A percentile compares a stretch with the other conserved stretches of the same genome.
Evolutionary conservation across 345 rosid genomes (phyloP).

Genomic region (Pistacia atlantica): DNA sequence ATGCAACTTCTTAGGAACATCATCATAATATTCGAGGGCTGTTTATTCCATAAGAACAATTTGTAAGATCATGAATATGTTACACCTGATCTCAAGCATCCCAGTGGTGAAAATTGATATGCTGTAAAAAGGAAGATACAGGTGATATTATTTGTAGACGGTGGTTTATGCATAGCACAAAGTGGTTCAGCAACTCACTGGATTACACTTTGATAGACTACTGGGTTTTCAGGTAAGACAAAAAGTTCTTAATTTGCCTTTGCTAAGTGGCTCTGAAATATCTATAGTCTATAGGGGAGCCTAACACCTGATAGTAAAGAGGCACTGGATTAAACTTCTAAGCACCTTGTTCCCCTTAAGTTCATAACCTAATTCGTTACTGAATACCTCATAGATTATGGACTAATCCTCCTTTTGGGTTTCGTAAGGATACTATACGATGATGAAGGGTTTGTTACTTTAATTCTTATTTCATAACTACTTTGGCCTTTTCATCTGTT

Average conservation of each 20-base stretch:
- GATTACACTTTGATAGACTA: slow-evolving; percentile 1
- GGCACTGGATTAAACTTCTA: background rate
- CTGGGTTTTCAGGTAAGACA: slow-evolving; percentile 9
- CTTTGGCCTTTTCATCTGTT: background rate
- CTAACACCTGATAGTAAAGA: background rate
- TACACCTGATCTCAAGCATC: background rate
- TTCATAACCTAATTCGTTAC: background rate
- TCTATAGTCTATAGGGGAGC: slow-evolving; percentile 1
- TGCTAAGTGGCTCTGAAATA: background rate
- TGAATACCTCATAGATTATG: background rate
- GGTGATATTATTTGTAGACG: background rate
- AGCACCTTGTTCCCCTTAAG: background rate
- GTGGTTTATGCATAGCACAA: background rate
- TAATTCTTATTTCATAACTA: background rate
- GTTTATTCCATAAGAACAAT: background rate
- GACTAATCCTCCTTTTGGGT: background rate
- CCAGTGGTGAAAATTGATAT: background rate
- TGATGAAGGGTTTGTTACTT: background rate
- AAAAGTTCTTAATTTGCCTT: background rate
- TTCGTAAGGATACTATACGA: background rate
- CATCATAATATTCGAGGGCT: background rate
- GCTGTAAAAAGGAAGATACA: slow-evolving; percentile 3
- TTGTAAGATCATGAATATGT: background rate
- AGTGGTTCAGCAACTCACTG: background rate
- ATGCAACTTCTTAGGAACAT: background rate